Conservation (phyloP, 2,329 filamentous ascomycete species). For the Sporothrix pseudoabietina region DNA sequence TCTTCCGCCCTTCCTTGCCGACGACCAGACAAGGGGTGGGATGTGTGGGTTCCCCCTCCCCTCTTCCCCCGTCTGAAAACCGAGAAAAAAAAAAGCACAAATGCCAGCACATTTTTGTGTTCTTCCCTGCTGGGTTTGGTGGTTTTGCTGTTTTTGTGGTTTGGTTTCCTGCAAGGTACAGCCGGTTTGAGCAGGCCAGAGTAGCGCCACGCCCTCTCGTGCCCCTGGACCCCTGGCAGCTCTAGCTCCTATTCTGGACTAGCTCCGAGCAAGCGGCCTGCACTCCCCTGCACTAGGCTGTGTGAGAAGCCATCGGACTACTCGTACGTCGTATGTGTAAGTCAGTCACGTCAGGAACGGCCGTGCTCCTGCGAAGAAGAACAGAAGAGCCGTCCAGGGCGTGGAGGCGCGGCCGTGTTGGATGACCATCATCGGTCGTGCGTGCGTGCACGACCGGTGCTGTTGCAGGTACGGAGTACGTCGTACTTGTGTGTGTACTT, state of each 20-base stretch:
- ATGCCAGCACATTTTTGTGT: not conserved
- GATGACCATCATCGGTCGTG: constrained; percentile 4
- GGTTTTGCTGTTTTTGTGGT: not conserved
- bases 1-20: not conserved
- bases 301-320: constrained; percentile 26
- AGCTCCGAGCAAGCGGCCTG: constrained; percentile 28
- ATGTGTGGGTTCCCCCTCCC: not conserved
- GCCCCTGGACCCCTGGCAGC: constrained; percentile 24
- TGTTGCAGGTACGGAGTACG: not conserved
- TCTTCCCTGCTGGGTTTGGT: not conserved
- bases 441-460: not conserved
- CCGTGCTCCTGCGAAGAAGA: constrained; percentile 8
- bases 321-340: no score
- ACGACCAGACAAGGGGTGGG: constrained; percentile 4
- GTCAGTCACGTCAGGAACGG: constrained; percentile 30
- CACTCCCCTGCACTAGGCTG: constrained; percentile 30
- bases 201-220: constrained; percentile 22
- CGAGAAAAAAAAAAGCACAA: not conserved
- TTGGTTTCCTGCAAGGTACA: constrained; percentile 33
- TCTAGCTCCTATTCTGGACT: constrained; percentile 23
- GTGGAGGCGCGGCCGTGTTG: not conserved
- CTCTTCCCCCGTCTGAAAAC: constrained; percentile 6
- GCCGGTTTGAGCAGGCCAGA: constrained; percentile 31
- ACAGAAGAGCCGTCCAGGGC: constrained; percentile 7
- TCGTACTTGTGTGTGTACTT: constrained; percentile 1